Conservation (phyloP, 148 eudicot species). For the Simmondsia chinensis region DNA sequence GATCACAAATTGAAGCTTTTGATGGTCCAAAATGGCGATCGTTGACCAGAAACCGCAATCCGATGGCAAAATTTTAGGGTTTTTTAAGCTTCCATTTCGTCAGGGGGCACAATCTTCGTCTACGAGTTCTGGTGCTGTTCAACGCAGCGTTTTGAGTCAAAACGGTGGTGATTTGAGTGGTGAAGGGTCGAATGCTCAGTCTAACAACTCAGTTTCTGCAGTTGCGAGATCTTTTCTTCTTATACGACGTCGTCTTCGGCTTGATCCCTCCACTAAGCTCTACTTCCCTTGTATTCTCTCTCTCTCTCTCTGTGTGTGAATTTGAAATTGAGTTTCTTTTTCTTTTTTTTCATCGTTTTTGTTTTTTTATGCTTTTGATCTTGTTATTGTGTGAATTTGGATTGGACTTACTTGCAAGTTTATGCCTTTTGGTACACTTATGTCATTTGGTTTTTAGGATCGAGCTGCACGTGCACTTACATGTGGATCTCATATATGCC, state of each 20-base stretch:
- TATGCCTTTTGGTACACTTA: slow-evolving; percentile 11
- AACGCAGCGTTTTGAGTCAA: slow-evolving; percentile 6
- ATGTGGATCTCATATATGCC: too few species aligned
- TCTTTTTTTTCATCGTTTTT: background rate
- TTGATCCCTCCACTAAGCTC: slow-evolving; percentile 77
- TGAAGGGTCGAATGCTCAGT: slow-evolving; percentile 31
- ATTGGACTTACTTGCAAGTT: slow-evolving; percentile 5
- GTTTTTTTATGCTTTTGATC: slow-evolving; percentile 1
- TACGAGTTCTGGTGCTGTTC: too few species aligned
- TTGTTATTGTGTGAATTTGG: slow-evolving; percentile 12
- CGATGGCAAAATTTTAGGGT: too few species aligned
- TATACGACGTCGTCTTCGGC: slow-evolving; percentile 74
- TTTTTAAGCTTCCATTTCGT: too few species aligned
- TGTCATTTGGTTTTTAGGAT: background rate
- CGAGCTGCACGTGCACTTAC: too few species aligned
- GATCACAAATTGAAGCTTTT: too few species aligned
- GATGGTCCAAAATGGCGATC: too few species aligned
- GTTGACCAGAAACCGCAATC: too few species aligned
- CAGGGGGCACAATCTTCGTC: too few species aligned
- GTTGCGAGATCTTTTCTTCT: slow-evolving; percentile 84
- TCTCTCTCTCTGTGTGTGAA: slow-evolving; percentile 2
- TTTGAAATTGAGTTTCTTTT: slow-evolving; percentile 3
- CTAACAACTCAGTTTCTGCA: slow-evolving; percentile 43
- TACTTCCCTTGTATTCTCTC: slow-evolving; percentile 66
- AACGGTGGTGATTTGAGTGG: slow-evolving; percentile 11